Percentiles rank a stretch among this genome's conserved stretches.
Conservation (phyloP, 495 filamentous ascomycete genomes). For the Neurospora sp. region DNA sequence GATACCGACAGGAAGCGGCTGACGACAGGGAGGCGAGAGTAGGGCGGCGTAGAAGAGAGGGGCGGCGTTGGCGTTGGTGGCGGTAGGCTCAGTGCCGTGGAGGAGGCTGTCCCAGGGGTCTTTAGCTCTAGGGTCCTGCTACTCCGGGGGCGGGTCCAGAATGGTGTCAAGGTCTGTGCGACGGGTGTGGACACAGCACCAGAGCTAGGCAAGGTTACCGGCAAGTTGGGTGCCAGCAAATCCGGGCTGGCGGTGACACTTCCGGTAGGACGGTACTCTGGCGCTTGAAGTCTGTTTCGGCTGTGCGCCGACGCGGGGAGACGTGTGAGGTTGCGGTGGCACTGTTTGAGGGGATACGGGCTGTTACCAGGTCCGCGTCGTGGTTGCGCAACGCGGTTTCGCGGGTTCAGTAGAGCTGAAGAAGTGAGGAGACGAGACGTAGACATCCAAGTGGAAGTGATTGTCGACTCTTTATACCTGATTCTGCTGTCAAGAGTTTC, state of each 20-base stretch:
- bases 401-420: not conserved
- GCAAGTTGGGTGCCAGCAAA: conserved; percentile 18
- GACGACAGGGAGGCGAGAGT: not conserved
- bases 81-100: not conserved
- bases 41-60: not conserved
- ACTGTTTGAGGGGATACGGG: not conserved
- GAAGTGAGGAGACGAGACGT: not conserved
- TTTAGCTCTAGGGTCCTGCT: not conserved
- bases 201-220: conserved; percentile 14
- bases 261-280: conserved; percentile 3
- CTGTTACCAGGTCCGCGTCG: not conserved
- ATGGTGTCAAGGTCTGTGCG: conserved; percentile 14
- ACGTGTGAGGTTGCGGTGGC: conserved; percentile 1
- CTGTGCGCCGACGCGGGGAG: not conserved
- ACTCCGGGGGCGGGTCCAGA: not conserved
- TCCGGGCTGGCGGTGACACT: conserved; percentile 4
- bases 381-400: not conserved
- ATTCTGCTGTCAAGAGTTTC: not conserved
- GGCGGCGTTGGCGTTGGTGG: not conserved
- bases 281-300: not conserved
- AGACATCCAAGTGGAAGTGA: not conserved
- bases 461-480: not conserved
- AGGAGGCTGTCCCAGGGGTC: not conserved
- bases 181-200: conserved; percentile 12
- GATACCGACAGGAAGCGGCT: not conserved